Base-by-base conservation (phyloP, 805 yeast species). In the Wickerhamomyces rabaulensis region DNA sequence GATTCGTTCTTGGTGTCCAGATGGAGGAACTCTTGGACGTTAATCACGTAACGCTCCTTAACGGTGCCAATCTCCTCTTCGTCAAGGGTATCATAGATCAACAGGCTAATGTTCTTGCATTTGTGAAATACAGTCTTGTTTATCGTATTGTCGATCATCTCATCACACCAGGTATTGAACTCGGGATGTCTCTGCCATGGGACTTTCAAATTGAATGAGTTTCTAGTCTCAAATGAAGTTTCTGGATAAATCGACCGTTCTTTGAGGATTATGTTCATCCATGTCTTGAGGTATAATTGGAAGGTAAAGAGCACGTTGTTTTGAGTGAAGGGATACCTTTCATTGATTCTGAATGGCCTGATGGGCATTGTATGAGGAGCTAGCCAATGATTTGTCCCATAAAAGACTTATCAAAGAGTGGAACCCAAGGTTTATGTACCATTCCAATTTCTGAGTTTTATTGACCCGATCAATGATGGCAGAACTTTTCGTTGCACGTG, bases 101-200 rank as follows among this genome's bases (percentile, higher is more conserved):
- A 50, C 29, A 63, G 62, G 22, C 61, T 61, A 1, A 71, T 57
- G 51, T 13, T 69, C 65, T 48, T 45, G 10, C 49, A 26, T 8
- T 49, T 47, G 4, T 49, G 46, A 42, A 54, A 51, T 10, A 52
- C 25, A 7, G 50, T 52, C 3, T 22, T 19, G 5, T 33, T 13
- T 16, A 40, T 4, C 17, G 41, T 29, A 6, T 27, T 13, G 0
- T 42, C 39, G 13, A 58, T 43, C 3, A 53, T 41, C 3, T 16
- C 43, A 9, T 45, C 43, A 3, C 50, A 39, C 57, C 56, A 52
- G 6, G 43, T 42, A 26, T 50, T 45, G 3, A 52, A 68, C 2
- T 54, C 67, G 0, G 79, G 79, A 52, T 77, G 79, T 49, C 82
- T 62, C 42, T 66, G 69, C 33, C 69, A 64, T 12, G 76, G 74